A percentile compares a stretch with the other conserved stretches of the same genome.
These are phyloP conservation scores for Aspergillus haitiensis DNA, from an alignment of 495 filamentous ascomycete species.

Conservation along the genomic window DNA sequence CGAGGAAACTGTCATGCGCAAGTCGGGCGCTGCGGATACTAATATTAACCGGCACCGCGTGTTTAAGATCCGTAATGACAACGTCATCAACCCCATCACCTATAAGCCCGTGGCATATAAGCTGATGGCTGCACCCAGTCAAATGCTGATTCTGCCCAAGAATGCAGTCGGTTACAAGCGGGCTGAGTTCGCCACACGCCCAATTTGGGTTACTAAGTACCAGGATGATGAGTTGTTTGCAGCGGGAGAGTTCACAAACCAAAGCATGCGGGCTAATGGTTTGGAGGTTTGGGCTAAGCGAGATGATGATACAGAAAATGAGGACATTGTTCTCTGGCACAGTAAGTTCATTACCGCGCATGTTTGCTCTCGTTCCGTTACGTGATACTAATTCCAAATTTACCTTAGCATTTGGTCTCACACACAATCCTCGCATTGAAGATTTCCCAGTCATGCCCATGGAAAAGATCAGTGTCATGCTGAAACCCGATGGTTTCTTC, in stretches of 20 bases:
- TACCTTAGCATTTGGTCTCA: constrained; percentile 56
- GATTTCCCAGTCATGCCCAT: constrained; percentile 68
- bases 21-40: constrained; percentile 64
- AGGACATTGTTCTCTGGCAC: constrained; percentile 60
- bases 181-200: constrained; percentile 80
- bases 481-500: constrained; percentile 76
- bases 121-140: constrained; percentile 69
- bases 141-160: constrained; percentile 73
- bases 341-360: constrained; percentile 28
- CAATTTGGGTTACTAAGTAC: constrained; percentile 79
- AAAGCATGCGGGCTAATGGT: constrained; percentile 63
- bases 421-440: constrained; percentile 58
- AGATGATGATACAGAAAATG: constrained; percentile 51
- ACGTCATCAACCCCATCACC: constrained; percentile 68
- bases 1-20: constrained; percentile 57
- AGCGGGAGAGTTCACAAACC: constrained; percentile 85
- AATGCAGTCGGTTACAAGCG: constrained; percentile 68
- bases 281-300: constrained; percentile 56
- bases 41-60: constrained; percentile 62
- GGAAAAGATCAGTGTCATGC: constrained; percentile 62
- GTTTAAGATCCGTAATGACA: constrained; percentile 78
- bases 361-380: no score
- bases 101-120: constrained; percentile 78
- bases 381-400: constrained; percentile 10
- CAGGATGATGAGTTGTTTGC: constrained; percentile 77